Base-by-base conservation (phyloP, 371 early-diverging fungal species). In the Zychaea mexicana region DNA sequence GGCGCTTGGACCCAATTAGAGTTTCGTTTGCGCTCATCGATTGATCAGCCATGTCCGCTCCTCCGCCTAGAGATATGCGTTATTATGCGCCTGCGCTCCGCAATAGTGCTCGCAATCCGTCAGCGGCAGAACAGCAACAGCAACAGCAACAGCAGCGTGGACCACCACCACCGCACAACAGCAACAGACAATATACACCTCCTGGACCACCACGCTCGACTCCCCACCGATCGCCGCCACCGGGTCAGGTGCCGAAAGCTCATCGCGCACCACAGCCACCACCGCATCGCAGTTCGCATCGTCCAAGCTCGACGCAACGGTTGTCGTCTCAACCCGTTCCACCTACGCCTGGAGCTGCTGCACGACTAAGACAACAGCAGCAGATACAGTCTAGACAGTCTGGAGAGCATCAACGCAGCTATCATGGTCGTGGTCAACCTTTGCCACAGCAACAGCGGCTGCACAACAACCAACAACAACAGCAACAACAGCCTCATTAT, bases 1-100 rank as follows among this genome's bases (percentile, higher is more conserved):
- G n/a, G n/a, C n/a, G n/a, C n/a, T n/a, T n/a, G n/a, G n/a, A n/a
- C n/a, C n/a, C n/a, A n/a, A n/a, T n/a, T n/a, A n/a, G n/a, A n/a
- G 38, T 36, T 36, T 36, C 38, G 38, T 36, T 15, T 36, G 38
- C 38, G 7, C 7, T 12, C 5, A 33, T 12, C 33, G 12, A 33
- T 33, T 12, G 12, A 8, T 33, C 33, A 7, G 42, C n/a, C 49
- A 49, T 49, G 49, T 17, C 49, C 19, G 49, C 22, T 13, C 49
- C 21, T 17, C 49, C 49, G 10, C 21, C 24, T 24, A 49, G 49
- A 22, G 22, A 22, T 24, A 19, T 19, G 55, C 28, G 39, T 52
- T 57, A 56, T 45, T 58, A 58, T 58, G 26, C 59, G n/a, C 59
- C 59, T 9, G 46, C 59, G 27, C 45, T 58, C 26, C 62, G 24